Evolutionary conservation across 495 filamentous ascomycete genomes (phyloP), one percentile per base, ranked within the genome.

Genomic region (Extremus antarcticus): DNA sequence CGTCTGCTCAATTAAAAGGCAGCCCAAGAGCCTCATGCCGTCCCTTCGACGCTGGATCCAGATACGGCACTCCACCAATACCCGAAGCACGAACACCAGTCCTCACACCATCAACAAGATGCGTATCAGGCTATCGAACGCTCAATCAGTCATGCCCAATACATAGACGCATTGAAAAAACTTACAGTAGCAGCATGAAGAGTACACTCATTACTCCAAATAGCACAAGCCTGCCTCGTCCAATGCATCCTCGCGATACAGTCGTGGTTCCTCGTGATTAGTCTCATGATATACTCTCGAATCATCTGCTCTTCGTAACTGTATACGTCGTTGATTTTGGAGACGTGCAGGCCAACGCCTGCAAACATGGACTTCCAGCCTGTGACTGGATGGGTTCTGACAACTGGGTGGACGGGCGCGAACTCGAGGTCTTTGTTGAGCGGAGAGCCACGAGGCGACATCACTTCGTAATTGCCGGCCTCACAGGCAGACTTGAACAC

Each of bases 361-460:
- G 78, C 83, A 60, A 82, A 89, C 13, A 91, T 71, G 3, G 70
- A 76, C 66, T 87, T 87, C 85, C 86, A 89, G 0, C 86, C 86
- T 1, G 86, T 88, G 0, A 89, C 81, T 0, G 87, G 85, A 65
- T 90, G 88, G 17, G 86, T 90, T 8, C 87, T 81, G 25, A 90
- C 71, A 1, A 89, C 80, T 0, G 85, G 83, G 66, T 92, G 86
- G 15, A 79, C 67, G 2, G 84, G 82, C 21, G 70, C 74, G 2
- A 90, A 70, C 15, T 77, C 72, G 3, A 73, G 73, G 35, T 84
- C 87, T 0, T 78, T 68, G 63, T 90, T 90, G 63, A 82, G 79
- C 0, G 86, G 87, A 0, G 79, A 73, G 13, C 87, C 86, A 8
- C 85, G 61, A 1, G 55, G 54, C 25, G 51, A 67, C 61, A 78